phyloP scores from a whole-genome alignment of 1,139 yeast genomes.

The Blastobotrys petasosporus region DNA sequence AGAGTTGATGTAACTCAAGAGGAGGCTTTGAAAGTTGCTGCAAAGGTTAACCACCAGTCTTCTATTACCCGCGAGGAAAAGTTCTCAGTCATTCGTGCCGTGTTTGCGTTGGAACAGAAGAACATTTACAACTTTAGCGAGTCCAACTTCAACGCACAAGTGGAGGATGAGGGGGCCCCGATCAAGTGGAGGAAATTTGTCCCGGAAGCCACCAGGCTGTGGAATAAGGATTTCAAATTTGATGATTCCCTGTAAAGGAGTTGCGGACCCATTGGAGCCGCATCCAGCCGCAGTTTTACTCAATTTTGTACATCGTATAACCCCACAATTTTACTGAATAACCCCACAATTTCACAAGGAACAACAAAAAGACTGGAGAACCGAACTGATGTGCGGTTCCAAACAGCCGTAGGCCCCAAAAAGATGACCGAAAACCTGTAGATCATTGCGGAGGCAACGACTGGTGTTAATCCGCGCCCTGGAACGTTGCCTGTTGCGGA shows the following conservation, averaged over 20 bases:
- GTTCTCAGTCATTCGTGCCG: constrained; percentile 5
- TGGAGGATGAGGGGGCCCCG: neutral
- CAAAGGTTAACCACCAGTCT: neutral
- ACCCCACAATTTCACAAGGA: too few relatives aligned
- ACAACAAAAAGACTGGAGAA: too few relatives aligned
- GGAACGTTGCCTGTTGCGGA: too few relatives aligned
- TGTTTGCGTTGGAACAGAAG: neutral
- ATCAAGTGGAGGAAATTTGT: constrained; percentile 4
- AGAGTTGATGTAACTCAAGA: neutral
- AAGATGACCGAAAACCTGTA: too few relatives aligned
- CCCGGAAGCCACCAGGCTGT: neutral
- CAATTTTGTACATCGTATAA: too few relatives aligned
- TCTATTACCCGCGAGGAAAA: constrained; percentile 2
- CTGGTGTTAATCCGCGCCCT: too few relatives aligned
- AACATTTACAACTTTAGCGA: neutral
- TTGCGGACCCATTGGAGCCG: too few relatives aligned
- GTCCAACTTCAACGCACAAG: neutral
- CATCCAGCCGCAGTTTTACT: too few relatives aligned
- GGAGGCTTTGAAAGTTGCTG: neutral
- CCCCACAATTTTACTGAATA: too few relatives aligned
- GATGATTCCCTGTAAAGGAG: neutral
- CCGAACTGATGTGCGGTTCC: too few relatives aligned
- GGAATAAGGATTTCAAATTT: constrained; percentile 1
- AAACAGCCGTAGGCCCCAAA: too few relatives aligned
- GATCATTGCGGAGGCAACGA: too few relatives aligned